Evolutionary conservation across 345 rosid species (phyloP).

Genomic region (Gossypium bickii): DNA sequence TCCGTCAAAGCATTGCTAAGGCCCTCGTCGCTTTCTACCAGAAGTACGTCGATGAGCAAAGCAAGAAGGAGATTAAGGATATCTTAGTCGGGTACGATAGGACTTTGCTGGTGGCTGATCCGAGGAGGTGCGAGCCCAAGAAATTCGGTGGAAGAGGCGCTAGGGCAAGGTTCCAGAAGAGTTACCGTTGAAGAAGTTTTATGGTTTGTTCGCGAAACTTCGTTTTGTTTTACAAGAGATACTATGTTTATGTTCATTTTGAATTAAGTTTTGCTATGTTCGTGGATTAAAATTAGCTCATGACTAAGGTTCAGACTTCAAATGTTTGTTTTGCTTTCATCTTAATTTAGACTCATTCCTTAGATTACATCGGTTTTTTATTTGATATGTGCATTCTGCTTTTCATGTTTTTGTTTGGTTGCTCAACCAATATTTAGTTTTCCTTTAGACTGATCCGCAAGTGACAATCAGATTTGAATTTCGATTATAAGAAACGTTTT

Average conservation of each 20-base stretch:
- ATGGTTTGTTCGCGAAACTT: conserved; percentile 1
- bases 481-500: not conserved
- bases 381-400: not conserved
- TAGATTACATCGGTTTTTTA: not conserved
- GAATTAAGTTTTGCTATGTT: conserved; percentile 6
- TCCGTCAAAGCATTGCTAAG: conserved; percentile 87
- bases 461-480: not conserved
- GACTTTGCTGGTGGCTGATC: conserved; percentile 88
- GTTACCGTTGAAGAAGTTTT: conserved; percentile 61
- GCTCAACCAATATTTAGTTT: not conserved
- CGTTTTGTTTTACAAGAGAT: not conserved
- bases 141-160: conserved; percentile 97
- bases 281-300: not conserved
- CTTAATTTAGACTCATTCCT: not conserved
- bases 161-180: conserved; percentile 90
- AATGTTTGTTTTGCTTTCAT: not conserved
- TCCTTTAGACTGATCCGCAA: not conserved
- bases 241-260: not conserved
- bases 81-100: conserved; percentile 73
- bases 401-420: not conserved
- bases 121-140: conserved; percentile 93
- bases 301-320: not conserved
- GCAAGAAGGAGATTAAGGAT: conserved; percentile 89
- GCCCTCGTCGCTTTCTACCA: conserved; percentile 81
- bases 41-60: conserved; percentile 84